Percentiles rank a stretch among this genome's conserved stretches.
Evolutionary conservation across 805 yeast species (phyloP).

Genomic region (Metschnikowia reukaufii): DNA sequence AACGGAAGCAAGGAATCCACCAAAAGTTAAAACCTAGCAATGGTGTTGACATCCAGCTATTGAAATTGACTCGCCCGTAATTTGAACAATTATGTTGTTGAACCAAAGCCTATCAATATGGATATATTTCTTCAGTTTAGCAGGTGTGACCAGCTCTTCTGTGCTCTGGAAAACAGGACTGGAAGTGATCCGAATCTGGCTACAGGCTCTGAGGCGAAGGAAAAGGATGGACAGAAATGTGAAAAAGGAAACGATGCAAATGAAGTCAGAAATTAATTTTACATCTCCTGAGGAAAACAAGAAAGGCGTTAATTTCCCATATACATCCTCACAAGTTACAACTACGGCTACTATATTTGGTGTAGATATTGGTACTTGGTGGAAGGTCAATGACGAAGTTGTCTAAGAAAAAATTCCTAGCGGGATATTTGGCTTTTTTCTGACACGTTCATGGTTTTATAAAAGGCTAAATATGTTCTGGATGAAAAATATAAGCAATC

Average conservation of each 20-base stretch:
- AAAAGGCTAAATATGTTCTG: constrained; percentile 51
- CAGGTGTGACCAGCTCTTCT: constrained; percentile 46
- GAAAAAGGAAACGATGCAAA: no score
- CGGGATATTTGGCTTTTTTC: constrained; percentile 77
- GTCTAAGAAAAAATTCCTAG: constrained; percentile 78
- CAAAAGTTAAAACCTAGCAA: no score
- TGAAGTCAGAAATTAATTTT: background rate
- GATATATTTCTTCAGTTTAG: constrained; percentile 80
- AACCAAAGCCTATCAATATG: constrained; percentile 65
- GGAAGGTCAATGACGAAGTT: constrained; percentile 91
- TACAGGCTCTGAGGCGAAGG: background rate
- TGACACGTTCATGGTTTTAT: constrained; percentile 91
- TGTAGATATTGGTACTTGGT: constrained; percentile 81
- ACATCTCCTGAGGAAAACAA: background rate
- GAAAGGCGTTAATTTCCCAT: constrained; percentile 79
- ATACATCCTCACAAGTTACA: constrained; percentile 95
- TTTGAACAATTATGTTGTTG: constrained; percentile 67
- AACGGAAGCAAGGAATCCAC: no score
- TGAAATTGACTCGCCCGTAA: no score
- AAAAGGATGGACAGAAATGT: background rate
- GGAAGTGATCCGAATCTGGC: background rate
- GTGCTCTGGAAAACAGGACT: background rate
- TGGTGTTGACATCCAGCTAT: no score
- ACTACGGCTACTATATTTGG: constrained; percentile 95
- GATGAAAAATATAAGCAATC: constrained; percentile 11